Evolutionary conservation across 2,329 filamentous ascomycete genomes (phyloP).

Genomic region (Didymella segeticola): DNA sequence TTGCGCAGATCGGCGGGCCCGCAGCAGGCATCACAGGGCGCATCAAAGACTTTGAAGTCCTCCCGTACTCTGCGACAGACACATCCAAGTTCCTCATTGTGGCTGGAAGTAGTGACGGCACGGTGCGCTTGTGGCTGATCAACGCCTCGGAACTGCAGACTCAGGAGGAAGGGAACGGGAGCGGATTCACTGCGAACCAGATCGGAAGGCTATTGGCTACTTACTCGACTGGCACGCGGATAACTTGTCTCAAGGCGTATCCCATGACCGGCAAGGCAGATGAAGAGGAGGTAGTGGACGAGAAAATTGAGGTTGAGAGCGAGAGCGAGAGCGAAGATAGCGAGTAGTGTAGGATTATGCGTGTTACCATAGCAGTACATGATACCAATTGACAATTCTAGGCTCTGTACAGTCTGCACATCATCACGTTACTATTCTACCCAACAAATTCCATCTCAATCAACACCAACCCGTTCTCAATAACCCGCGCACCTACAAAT

Average conservation of each 20-base stretch:
- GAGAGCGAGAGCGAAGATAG: slow-evolving; percentile 31
- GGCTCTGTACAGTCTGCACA: slow-evolving; percentile 50
- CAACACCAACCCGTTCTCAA: background rate
- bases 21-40: slow-evolving; percentile 70
- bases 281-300: slow-evolving; percentile 32
- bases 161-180: slow-evolving; percentile 17
- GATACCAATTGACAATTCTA: slow-evolving; percentile 19
- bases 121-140: slow-evolving; percentile 78
- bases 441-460: background rate
- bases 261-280: slow-evolving; percentile 69
- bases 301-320: slow-evolving; percentile 24
- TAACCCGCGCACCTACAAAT: slow-evolving; percentile 60
- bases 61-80: slow-evolving; percentile 55
- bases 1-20: slow-evolving; percentile 81
- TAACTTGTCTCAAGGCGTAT: slow-evolving; percentile 88
- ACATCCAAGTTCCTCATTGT: slow-evolving; percentile 62
- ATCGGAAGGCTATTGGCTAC: slow-evolving; percentile 74
- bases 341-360: slow-evolving; percentile 18
- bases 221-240: slow-evolving; percentile 85
- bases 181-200: slow-evolving; percentile 48
- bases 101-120: slow-evolving; percentile 84
- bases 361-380: slow-evolving; percentile 1
- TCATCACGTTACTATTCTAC: background rate
- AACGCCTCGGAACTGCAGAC: slow-evolving; percentile 33
- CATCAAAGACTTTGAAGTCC: slow-evolving; percentile 85